These are phyloP conservation scores for Salvia sclarea DNA, from an alignment of 305 asterid genomes.

Conservation along the genomic window DNA sequence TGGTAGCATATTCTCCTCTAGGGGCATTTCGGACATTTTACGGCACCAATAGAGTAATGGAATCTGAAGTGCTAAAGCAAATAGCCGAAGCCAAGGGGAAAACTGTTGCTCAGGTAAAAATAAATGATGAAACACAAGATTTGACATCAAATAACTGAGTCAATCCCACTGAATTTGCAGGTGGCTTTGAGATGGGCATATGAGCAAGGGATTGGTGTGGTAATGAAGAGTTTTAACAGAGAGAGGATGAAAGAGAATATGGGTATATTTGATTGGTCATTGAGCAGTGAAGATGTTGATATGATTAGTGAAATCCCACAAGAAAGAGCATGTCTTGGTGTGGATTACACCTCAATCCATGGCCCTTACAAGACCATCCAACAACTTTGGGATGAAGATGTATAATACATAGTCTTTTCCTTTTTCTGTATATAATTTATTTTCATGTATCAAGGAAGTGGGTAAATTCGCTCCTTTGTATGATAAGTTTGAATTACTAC, in stretches of 20 bases:
- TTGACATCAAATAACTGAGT: too few species aligned
- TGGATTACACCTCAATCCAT: conserved; percentile 50
- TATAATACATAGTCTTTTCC: conserved; percentile 6
- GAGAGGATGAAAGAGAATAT: conserved; percentile 64
- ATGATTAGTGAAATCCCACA: conserved; percentile 56
- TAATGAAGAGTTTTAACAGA: conserved; percentile 56
- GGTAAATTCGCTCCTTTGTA: too few species aligned
- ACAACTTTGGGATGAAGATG: conserved; percentile 48
- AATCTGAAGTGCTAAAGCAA: conserved; percentile 47
- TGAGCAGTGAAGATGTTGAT: conserved; percentile 42
- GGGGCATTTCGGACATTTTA: conserved; percentile 62
- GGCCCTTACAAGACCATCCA: conserved; percentile 62
- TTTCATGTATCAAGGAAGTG: too few species aligned
- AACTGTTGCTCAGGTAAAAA: conserved; percentile 59
- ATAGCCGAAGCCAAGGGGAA: conserved; percentile 54
- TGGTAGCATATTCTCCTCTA: conserved; percentile 53
- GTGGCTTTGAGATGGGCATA: conserved; percentile 59
- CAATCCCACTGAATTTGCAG: conserved; percentile 18
- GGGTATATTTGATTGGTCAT: conserved; percentile 55
- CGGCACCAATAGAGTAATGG: conserved; percentile 62
- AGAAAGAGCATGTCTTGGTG: conserved; percentile 49
- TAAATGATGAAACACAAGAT: neutral
- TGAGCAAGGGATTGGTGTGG: conserved; percentile 61
- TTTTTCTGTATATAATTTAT: neutral
- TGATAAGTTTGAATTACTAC: too few species aligned